phyloP scores from a whole-genome alignment of 352 stramenopile genomes.

The Phytophthora litchii region DNA sequence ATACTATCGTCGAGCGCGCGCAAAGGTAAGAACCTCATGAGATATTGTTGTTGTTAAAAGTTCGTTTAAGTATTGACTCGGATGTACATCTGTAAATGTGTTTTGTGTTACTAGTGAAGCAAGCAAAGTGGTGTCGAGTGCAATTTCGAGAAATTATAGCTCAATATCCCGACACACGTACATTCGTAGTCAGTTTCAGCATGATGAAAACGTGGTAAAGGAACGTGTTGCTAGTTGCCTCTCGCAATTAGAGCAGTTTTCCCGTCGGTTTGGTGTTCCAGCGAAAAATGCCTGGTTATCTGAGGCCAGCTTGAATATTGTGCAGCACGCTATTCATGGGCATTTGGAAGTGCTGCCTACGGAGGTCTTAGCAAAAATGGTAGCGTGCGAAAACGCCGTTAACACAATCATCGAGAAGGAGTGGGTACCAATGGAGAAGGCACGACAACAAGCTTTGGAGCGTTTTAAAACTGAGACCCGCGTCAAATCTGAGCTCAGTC shows the following conservation, averaged over 20 bases:
- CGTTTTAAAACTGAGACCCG: slow-evolving; percentile 38
- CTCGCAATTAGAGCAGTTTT: slow-evolving; percentile 46
- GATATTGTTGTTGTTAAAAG: neutral
- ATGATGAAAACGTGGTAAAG: slow-evolving; percentile 51
- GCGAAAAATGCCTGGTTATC: slow-evolving; percentile 46
- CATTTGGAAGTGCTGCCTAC: slow-evolving; percentile 65
- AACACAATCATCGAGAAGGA: slow-evolving; percentile 57
- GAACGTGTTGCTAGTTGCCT: slow-evolving; percentile 47
- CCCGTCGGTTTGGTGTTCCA: slow-evolving; percentile 52
- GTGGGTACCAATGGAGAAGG: slow-evolving; percentile 65
- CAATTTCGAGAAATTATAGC: slow-evolving; percentile 28
- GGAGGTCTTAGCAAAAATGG: slow-evolving; percentile 62
- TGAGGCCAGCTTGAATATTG: slow-evolving; percentile 51
- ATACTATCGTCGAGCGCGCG: slow-evolving; percentile 31
- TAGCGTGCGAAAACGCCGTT: slow-evolving; percentile 52
- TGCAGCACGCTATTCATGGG: slow-evolving; percentile 59
- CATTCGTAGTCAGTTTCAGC: slow-evolving; percentile 51
- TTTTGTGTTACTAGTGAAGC: slow-evolving; percentile 22
- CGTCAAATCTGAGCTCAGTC: slow-evolving; percentile 45
- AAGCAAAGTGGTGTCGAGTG: slow-evolving; percentile 12
- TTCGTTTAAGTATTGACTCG: neutral
- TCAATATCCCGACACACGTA: slow-evolving; percentile 54
- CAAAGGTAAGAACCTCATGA: slow-evolving; percentile 34
- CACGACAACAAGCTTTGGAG: slow-evolving; percentile 50
- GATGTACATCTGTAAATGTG: slow-evolving; percentile 2